Base-by-base conservation (phyloP, 257 asterid species). In the Rehmannia glutinosa region DNA sequence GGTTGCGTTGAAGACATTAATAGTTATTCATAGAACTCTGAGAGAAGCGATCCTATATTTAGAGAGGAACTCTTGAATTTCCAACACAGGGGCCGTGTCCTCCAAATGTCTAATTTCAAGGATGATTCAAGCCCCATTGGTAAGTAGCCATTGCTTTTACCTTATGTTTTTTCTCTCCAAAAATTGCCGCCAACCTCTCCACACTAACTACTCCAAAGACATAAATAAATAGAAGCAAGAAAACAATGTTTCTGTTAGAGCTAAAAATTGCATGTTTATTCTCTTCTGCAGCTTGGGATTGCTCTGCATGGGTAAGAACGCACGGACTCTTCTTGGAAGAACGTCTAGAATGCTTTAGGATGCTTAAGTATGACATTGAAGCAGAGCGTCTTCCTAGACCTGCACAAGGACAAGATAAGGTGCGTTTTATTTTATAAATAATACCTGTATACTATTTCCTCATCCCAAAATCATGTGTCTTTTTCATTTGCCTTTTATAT, bases 41-140 rank as follows among this genome's bases (percentile, higher is more conserved):
- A 81, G 98, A 81, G 97, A 92, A 79, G 98, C 63, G 97, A 92
- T 83, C 97, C 97, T 4, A 69, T 91, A 55, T 92, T 92, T 72
- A 86, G 84, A 60, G 97, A 89, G 74, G 98, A 92, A 72, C 84
- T 92, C 55, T 36, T 85, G 84, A 87, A 82, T 76, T 89, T 87
- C 72, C 96, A 90, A 49, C 91, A 87, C 68, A 84, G 92, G 75
- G 96, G 91, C n/a, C 95, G 79, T 9, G 70, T 89, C 72, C 90
- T 92, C 71, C 98, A 89, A 74, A 63, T 92, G 83, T 85, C 97
- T 64, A 92, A 89, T 80, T 92, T 92, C 73, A 92, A 89, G 84
- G 98, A 89, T 76, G 97, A 89, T 75, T 89, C 98, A 55, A 89
- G 97, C 77, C 96, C 95, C 51, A 80, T 85, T 60, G 96, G 98